These are phyloP conservation scores for Agroathelia rolfsii DNA, from an alignment of 1,284 basidiomycete species.

Conservation along the genomic window DNA sequence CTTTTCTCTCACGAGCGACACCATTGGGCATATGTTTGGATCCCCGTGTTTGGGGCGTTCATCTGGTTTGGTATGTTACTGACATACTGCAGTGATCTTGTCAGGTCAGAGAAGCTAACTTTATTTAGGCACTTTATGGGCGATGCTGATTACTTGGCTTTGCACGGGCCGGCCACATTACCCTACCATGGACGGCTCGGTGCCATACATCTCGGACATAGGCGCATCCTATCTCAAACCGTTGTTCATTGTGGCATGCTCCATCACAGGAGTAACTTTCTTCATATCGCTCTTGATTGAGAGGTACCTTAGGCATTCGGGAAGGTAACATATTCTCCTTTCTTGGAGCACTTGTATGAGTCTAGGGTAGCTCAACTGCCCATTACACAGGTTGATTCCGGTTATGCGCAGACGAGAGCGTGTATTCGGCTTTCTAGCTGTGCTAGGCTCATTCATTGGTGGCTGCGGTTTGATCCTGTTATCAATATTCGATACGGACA, in stretches of 20 bases:
- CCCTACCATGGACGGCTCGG: conserved; percentile 37
- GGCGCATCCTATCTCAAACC: conserved; percentile 64
- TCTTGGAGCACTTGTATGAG: conserved; percentile 6
- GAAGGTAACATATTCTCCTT: conserved; percentile 28
- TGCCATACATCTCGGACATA: conserved; percentile 68
- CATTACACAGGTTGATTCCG: conserved; percentile 42
- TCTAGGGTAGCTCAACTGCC: not conserved
- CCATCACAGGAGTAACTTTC: conserved; percentile 51
- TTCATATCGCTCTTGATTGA: conserved; percentile 49
- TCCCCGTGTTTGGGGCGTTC: conserved; percentile 47
- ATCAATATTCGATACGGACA: conserved; percentile 57
- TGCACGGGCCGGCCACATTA: conserved; percentile 38
- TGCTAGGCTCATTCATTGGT: conserved; percentile 51
- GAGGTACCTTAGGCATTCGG: conserved; percentile 51
- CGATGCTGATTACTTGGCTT: conserved; percentile 36
- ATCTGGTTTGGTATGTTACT: conserved; percentile 51
- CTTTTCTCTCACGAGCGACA: conserved; percentile 21
- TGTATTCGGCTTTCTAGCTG: conserved; percentile 42
- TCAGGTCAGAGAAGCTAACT: conserved; percentile 4
- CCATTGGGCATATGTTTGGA: conserved; percentile 53
- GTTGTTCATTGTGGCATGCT: conserved; percentile 53
- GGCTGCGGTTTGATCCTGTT: conserved; percentile 47
- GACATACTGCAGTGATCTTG: not conserved
- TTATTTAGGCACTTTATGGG: conserved; percentile 39
- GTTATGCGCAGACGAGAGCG: conserved; percentile 48